Evolutionary conservation across 2,329 filamentous ascomycete species (phyloP).

Genomic region (Emmonsiellopsis sp.): DNA sequence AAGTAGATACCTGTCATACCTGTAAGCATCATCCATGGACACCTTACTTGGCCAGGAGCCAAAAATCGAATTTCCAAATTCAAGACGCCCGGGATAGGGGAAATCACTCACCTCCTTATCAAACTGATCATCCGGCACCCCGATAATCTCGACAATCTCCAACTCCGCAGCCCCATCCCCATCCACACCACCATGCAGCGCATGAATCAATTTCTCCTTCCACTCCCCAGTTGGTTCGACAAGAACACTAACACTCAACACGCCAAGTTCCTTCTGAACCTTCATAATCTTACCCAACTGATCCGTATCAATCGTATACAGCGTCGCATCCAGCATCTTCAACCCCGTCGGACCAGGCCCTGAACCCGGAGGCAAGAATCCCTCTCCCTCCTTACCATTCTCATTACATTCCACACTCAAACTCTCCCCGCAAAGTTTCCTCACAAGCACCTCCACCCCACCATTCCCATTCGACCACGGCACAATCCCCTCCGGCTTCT

Average conservation of each 20-base stretch:
- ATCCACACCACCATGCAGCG: constrained; percentile 14
- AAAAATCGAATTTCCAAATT: too few species aligned
- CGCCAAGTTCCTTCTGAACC: constrained; percentile 29
- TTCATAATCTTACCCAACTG: constrained; percentile 27
- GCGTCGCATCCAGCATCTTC: constrained; percentile 31
- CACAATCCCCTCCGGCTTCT: constrained; percentile 8
- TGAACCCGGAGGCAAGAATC: constrained; percentile 24
- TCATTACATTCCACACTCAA: background rate
- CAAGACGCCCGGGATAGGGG: too few species aligned
- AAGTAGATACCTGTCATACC: background rate
- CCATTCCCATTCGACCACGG: background rate
- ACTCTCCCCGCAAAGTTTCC: constrained; percentile 4
- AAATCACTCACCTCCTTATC: constrained; percentile 26
- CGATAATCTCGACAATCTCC: constrained; percentile 33
- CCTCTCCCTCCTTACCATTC: constrained; percentile 16
- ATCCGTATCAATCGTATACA: constrained; percentile 31
- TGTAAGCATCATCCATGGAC: too few species aligned
- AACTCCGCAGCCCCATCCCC: constrained; percentile 17
- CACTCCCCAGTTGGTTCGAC: constrained; percentile 26
- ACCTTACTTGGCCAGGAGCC: too few species aligned
- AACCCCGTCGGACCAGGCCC: constrained; percentile 22
- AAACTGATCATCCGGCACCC: constrained; percentile 28
- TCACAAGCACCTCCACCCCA: constrained; percentile 5
- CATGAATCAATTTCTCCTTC: constrained; percentile 25
- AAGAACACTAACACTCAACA: constrained; percentile 29